A percentile compares a stretch with the other conserved stretches of the same genome.
phyloP scores from a whole-genome alignment of 1,284 basidiomycete species.

The Pseudozyma hubeiensis region DNA sequence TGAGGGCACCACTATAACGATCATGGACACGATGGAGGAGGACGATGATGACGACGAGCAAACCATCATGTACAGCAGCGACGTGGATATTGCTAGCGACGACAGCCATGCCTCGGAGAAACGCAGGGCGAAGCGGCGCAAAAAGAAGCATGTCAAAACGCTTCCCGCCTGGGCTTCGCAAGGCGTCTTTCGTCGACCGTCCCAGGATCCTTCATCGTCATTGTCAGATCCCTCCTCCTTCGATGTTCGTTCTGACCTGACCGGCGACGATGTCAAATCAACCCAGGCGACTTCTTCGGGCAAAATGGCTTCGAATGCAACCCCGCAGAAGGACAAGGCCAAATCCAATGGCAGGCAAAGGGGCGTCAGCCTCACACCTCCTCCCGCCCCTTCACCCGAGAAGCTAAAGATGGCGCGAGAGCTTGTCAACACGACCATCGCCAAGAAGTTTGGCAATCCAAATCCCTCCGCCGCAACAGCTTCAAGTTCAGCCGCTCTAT shows the following conservation, averaged over 20 bases:
- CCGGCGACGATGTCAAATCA: neutral
- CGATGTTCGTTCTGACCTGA: neutral
- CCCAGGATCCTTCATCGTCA: conserved; percentile 17
- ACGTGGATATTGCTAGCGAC: conserved; percentile 13
- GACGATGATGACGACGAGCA: conserved; percentile 26
- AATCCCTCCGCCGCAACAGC: conserved; percentile 2
- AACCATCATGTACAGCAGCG: conserved; percentile 17
- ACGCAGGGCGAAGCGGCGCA: conserved; percentile 27
- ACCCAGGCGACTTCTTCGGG: neutral
- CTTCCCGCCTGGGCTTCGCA: conserved; percentile 29
- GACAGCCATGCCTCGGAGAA: conserved; percentile 18
- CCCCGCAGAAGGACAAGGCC: neutral
- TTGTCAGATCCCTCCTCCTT: conserved; percentile 4
- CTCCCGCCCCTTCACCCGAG: conserved; percentile 27
- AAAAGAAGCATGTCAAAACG: conserved; percentile 20
- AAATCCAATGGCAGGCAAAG: conserved; percentile 9
- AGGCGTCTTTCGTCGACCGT: conserved; percentile 8
- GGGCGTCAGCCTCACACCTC: conserved; percentile 35
- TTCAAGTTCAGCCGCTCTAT: neutral
- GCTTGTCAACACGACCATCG: conserved; percentile 34
- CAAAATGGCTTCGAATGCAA: neutral
- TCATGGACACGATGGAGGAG: neutral
- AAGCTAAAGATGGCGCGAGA: conserved; percentile 38
- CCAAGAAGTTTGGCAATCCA: conserved; percentile 10
- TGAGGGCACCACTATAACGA: neutral